Percentiles rank a stretch among this genome's conserved stretches.
Evolutionary conservation across 306 rosid species (phyloP).

Genomic region (Cucumis melo): DNA sequence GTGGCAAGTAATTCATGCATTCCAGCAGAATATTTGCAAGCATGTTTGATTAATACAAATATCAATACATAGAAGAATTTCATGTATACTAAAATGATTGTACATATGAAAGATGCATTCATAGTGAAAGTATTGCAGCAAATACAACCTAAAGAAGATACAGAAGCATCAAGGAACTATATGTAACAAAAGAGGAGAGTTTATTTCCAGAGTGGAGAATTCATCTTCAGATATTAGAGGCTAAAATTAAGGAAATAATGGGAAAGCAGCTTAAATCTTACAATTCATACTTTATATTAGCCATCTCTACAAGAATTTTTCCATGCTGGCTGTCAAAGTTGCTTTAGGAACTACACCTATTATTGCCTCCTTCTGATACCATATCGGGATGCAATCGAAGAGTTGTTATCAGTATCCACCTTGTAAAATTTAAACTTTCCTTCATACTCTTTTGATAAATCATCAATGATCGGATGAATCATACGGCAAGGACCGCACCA

Average conservation of each 20-base stretch:
- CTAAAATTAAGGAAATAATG: neutral
- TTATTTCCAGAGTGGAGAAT: neutral
- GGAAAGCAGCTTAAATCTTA: neutral
- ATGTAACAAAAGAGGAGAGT: neutral
- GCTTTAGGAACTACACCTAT: slow-evolving; percentile 83
- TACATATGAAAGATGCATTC: neutral
- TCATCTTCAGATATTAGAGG: neutral
- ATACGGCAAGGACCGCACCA: slow-evolving; percentile 99
- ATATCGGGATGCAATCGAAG: slow-evolving; percentile 49
- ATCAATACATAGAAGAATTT: neutral
- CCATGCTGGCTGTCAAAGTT: slow-evolving; percentile 63
- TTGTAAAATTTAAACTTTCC: slow-evolving; percentile 86
- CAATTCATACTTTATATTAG: slow-evolving; percentile 8
- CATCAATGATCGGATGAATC: slow-evolving; percentile 78
- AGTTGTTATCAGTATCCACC: slow-evolving; percentile 61
- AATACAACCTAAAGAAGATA: neutral
- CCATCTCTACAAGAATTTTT: slow-evolving; percentile 60
- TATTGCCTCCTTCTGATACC: slow-evolving; percentile 78
- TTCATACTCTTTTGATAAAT: slow-evolving; percentile 46
- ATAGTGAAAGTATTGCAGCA: neutral
- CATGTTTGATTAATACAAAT: neutral
- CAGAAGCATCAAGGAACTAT: neutral
- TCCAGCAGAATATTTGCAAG: neutral
- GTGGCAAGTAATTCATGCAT: neutral
- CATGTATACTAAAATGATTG: neutral